Evolutionary conservation across 2,329 filamentous ascomycete genomes (phyloP).

Genomic region (Colletotrichum nymphaeae): DNA sequence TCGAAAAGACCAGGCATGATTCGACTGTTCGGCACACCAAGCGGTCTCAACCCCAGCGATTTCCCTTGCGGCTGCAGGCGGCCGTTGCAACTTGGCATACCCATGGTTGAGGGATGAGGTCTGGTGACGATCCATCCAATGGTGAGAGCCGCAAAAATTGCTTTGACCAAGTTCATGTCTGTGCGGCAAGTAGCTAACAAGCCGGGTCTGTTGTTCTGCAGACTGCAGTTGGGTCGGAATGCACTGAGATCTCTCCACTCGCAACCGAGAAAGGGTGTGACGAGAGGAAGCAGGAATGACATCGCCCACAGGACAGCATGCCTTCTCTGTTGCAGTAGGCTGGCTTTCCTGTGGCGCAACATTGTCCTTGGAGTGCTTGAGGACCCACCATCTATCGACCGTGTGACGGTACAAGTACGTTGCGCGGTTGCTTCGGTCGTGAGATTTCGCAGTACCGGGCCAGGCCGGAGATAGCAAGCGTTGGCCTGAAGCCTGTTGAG

Average conservation of each 20-base stretch:
- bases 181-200: conserved; percentile 21
- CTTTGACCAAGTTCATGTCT: conserved; percentile 8
- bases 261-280: conserved; percentile 21
- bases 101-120: conserved; percentile 20
- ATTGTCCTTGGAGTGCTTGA: neutral
- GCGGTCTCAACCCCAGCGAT: conserved; percentile 17
- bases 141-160: conserved; percentile 20
- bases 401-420: conserved; percentile 7
- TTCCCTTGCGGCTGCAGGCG: conserved; percentile 30
- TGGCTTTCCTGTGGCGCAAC: conserved; percentile 7
- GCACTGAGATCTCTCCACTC: conserved; percentile 28
- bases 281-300: conserved; percentile 18
- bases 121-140: conserved; percentile 24
- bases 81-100: conserved; percentile 33
- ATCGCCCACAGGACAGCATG: conserved; percentile 10
- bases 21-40: conserved; percentile 17
- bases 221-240: conserved; percentile 22
- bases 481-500: conserved; percentile 2
- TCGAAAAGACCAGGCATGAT: conserved; percentile 14
- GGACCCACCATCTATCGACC: conserved; percentile 22
- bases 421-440: conserved; percentile 3
- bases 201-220: conserved; percentile 10
- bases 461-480: conserved; percentile 8
- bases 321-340: conserved; percentile 19
- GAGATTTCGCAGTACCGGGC: conserved; percentile 7